Evolutionary conservation across 2,329 filamentous ascomycete species (phyloP), one percentile per base, ranked within the genome.

Genomic region (Chaetomium strumarium): DNA sequence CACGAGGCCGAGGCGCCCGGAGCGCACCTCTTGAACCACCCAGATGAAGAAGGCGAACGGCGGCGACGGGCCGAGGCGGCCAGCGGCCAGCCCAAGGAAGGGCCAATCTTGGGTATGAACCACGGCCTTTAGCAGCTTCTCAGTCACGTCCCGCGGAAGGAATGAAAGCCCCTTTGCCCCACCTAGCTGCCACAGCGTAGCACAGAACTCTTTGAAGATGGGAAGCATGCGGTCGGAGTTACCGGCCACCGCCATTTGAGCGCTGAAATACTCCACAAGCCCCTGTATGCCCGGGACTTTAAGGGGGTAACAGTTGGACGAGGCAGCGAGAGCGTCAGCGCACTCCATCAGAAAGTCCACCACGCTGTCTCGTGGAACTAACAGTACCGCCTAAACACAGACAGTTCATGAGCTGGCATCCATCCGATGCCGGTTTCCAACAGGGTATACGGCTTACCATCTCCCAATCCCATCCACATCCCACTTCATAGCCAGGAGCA

Each of bases 291-390:
- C 30, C 14, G 12, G 11, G 14, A 29, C 24, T 4, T 31, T n/a
- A 6, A 34, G 16, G 19, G 16, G 29, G 36, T 38, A 47, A 6
- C 19, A 17, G 17, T n/a, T n/a, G 19, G 42, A 13, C n/a, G 29
- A 11, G 5, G 40, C 17, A 14, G 38, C 10, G 2, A 49, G 20
- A 3, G 14, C 13, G 13, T 40, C 24, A 3, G 16, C 34, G 20
- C 39, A 29, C 7, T 44, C 39, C 46, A 56, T 46, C 36, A 60
- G 29, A 39, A 55, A 56, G 31, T 54, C 55, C 13, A 52, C 56
- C 40, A 57, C 29, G 16, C 45, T 50, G 40, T 58, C 58, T n/a
- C 52, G 48, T 7, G 58, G 48, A 37, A 58, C 38, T 7, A 60
- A 34, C 12, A 60, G 16, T 7, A 59, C 41, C 3, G 53, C 56